phyloP scores from a whole-genome alignment of 2,329 filamentous ascomycete species.

The Aspergillus brasiliensis region DNA sequence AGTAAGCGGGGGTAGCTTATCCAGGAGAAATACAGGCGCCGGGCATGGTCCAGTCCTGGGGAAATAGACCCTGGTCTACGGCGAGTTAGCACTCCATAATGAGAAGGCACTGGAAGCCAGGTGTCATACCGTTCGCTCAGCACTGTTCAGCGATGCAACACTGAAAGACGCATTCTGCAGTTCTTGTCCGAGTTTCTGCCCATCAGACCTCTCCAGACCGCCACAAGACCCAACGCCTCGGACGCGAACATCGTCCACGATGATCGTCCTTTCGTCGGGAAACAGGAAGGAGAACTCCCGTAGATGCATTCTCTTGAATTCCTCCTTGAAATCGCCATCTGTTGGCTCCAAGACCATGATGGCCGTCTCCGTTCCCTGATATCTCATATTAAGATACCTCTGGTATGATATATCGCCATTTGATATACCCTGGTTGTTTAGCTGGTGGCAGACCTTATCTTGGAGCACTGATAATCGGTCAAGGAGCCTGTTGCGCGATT shows the following conservation, averaged over 20 bases:
- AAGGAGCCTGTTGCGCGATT: conserved; percentile 20
- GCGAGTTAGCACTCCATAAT: not conserved
- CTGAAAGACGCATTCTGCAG: not conserved
- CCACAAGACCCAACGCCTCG: conserved; percentile 31
- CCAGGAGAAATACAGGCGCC: not conserved
- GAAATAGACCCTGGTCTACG: not conserved
- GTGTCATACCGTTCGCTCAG: not conserved
- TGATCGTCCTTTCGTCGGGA: conserved; percentile 31
- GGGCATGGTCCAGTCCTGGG: not conserved
- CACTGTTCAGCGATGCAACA: not conserved
- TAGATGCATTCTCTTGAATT: conserved; percentile 42
- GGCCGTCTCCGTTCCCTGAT: conserved; percentile 49
- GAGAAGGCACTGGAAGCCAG: not conserved
- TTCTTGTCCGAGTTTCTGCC: conserved; percentile 25
- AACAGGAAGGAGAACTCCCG: conserved; percentile 47
- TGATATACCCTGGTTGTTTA: conserved; percentile 42
- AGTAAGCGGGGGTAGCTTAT: not conserved
- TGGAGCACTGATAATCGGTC: conserved; percentile 34
- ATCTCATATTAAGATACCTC: conserved; percentile 47
- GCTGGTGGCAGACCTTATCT: conserved; percentile 30
- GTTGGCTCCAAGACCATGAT: conserved; percentile 43
- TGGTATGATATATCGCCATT: conserved; percentile 34
- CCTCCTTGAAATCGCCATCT: conserved; percentile 39
- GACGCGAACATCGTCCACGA: conserved; percentile 44
- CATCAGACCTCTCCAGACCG: conserved; percentile 4